Conservation (phyloP, 306 rosid genomes). For the Styphnolobium japonicum region DNA sequence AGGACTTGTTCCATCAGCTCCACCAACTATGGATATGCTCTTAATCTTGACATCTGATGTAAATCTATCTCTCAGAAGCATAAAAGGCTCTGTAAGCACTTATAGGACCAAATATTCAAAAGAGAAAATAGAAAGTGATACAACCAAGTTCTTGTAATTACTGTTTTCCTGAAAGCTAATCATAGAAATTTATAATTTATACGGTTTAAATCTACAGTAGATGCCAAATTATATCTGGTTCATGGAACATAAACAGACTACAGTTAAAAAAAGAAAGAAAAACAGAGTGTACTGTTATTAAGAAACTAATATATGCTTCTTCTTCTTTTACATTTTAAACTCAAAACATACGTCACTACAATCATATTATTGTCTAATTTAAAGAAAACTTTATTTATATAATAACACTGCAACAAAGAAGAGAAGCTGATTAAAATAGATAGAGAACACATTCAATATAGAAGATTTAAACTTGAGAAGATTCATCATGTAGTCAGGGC, state of each 20-base stretch:
- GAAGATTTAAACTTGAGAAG: neutral
- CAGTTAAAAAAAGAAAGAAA: neutral
- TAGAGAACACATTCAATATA: neutral
- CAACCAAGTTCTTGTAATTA: neutral
- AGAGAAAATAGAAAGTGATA: neutral
- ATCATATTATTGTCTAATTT: neutral
- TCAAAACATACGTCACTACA: neutral
- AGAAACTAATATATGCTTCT: neutral
- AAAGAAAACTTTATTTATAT: neutral
- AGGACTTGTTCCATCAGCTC: slow-evolving; percentile 86
- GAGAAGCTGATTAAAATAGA: neutral
- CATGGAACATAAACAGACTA: neutral
- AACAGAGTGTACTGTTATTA: neutral
- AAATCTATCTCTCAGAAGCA: slow-evolving; percentile 51
- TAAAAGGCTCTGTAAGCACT: slow-evolving; percentile 10
- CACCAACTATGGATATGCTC: slow-evolving; percentile 88
- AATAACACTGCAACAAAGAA: neutral
- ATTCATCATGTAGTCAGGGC: neutral
- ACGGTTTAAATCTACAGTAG: neutral
- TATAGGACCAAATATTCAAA: neutral
- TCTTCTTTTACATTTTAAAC: neutral
- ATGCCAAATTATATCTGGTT: neutral
- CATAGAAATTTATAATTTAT: neutral
- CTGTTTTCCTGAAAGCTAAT: neutral
- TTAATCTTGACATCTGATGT: slow-evolving; percentile 96